Evolutionary conservation across 306 rosid species (phyloP), one percentile per base, ranked within the genome.

Genomic region (Inga oerstediana): DNA sequence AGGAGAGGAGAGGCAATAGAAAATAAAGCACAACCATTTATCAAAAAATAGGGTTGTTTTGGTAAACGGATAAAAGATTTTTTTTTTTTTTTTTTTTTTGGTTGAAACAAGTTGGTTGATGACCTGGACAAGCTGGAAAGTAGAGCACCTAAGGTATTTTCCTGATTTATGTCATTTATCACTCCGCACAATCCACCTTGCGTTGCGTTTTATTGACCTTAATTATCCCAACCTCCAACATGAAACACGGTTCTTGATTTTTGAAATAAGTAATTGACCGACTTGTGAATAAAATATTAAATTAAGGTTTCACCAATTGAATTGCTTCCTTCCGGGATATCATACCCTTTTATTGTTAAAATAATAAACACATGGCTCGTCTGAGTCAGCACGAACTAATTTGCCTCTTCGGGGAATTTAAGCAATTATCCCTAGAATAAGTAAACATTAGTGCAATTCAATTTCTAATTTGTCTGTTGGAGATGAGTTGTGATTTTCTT

Each of bases 181-280:
- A 72, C 12, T 22, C 37, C 76, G 4, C 74, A 9, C 30, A 7
- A 22, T 7, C 4, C 16, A 24, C 11, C 41, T 48, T 14, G 22
- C 77, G 70, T 7, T 76, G 80, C 35, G 41, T 39, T 59, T 76
- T 4, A 24, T 59, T 76, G 80, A 76, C 71, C 56, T 39, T 7
- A 30, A 5, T 44, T 0, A 13, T 45, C 7, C 30, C 8, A 16
- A 54, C 77, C 43, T 44, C 59, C 72, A 41, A 41, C 44, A 41
- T 27, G 73, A 30, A 24, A 61, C 73, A 77, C 72, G 72, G 80
- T 44, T 61, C 9, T 65, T 58, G 3, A 2, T 13, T 32, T 15
- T 8, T 32, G 4, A 14, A 32, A 30, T 64, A 64, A 37, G 4
- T 13, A 56, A 45, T 13, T 72, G 7, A 39, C 75, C 75, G 54